Base-by-base conservation (phyloP, 139 green algal species). In the Chlorella sp. region DNA sequence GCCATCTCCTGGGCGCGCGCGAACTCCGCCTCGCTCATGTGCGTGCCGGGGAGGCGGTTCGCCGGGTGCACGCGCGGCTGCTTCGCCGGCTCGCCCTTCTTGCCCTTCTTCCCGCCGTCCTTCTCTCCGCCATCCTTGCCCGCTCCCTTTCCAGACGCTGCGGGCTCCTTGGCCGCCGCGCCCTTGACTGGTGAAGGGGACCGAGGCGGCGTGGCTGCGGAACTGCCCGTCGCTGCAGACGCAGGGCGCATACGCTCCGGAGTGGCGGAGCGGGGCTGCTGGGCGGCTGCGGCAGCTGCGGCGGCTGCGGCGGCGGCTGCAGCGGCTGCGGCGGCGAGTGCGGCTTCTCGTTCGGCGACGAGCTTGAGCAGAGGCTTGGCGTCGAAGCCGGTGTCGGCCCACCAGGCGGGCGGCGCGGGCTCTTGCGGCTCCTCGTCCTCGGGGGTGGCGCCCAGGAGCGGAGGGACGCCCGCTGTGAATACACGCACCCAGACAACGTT, bases 21-120 rank as follows among this genome's bases (percentile, higher is more conserved):
- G 30, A 66, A 49, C 32, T 67, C 59, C 17, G 74, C 75, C 4
- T 70, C 70, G 50, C 75, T 42, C 1, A 72, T 20, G 29, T 49
- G 62, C 5, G 59, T 64, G 59, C 42, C 42, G 10, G 17, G 17
- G 10, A 55, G 17, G 10, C 42, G 10, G 10, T 55, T 10, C 10
- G 42, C 42, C 10, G 42, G 42, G 17, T 10, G 42, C 10, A 24
- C 42, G 10, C 42, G 42, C 42, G 42, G 42, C 17, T 10, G 10
- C 10, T 10, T 10, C 17, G 10, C 17, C 10, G 42, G 4, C 24
- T 64, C 22, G 14, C 55, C 55, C 55, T 30, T 64, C 55, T 20
- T 20, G 55, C 55, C 55, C 27, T 64, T 27, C 55, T 69, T 69
- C 5, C 32, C 63, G 20, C 2, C 63, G 31, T 2, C 63, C 30